Percentiles rank a stretch among this genome's conserved stretches.
Evolutionary conservation across 257 asterid genomes (phyloP).

Genomic region (Gardenia jasminoides): DNA sequence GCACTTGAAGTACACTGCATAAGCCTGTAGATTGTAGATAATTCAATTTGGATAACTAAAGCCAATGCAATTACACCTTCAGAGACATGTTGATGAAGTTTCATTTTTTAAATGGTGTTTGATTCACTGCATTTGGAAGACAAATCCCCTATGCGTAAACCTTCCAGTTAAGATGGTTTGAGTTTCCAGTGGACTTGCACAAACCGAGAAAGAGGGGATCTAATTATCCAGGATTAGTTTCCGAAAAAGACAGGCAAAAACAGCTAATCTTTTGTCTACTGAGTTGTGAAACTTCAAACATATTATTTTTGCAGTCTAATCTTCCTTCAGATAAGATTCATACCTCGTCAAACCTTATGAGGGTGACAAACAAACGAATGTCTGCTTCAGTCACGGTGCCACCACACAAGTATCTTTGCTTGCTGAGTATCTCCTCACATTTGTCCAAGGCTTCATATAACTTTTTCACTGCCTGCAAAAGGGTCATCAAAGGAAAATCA

Average conservation of each 20-base stretch:
- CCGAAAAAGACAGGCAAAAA: not conserved
- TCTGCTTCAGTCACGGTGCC: slow-evolving; percentile 81
- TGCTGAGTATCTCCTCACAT: slow-evolving; percentile 79
- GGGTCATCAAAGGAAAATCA: not conserved
- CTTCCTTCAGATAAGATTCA: not conserved
- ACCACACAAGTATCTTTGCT: slow-evolving; percentile 79
- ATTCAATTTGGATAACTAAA: not conserved
- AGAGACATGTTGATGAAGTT: not conserved
- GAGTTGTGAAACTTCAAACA: not conserved
- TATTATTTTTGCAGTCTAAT: not conserved
- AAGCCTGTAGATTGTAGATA: slow-evolving; percentile 47
- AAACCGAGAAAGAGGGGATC: not conserved
- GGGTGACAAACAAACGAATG: slow-evolving; percentile 88
- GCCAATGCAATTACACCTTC: not conserved
- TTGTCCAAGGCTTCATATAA: slow-evolving; percentile 77
- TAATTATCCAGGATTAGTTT: not conserved
- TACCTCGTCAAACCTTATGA: slow-evolving; percentile 96
- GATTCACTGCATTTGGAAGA: not conserved
- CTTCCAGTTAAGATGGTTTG: not conserved
- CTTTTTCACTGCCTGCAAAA: slow-evolving; percentile 63
- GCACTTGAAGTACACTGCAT: slow-evolving; percentile 91
- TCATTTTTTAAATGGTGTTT: not conserved
- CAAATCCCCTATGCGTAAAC: not conserved
- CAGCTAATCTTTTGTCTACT: not conserved
- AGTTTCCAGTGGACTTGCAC: not conserved